Base-by-base conservation (phyloP, 139 green algal species). In the Monoraphidium neglectum region DNA sequence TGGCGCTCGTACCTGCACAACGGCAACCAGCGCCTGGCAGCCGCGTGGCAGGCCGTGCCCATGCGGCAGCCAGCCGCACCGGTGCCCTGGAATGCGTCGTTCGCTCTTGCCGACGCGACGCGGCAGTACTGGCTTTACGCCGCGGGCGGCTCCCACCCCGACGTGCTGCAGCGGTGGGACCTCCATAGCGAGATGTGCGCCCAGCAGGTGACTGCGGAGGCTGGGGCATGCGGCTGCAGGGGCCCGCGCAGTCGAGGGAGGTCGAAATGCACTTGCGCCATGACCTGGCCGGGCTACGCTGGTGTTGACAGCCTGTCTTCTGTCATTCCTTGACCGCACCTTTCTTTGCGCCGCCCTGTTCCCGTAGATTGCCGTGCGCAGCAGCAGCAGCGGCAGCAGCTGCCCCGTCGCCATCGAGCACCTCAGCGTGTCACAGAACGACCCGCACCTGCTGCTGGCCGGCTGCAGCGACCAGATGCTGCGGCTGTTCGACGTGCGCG, bases 401-500 rank as follows among this genome's bases (percentile, higher is more conserved):
- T 76, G 53, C 32, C 62, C 70, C 21, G 56, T 74, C 38, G 57
- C 70, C 35, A 36, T 85, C 6, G 74, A 82, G 56, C 56, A 79
- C 49, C 73, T 89, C 3, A 65, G 68, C 32, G 47, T 67, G n/a
- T 84, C 77, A 10, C 73, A 74, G 63, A 68, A 63, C 51, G 80
- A 89, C 77, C 82, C 83, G 5, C 82, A 79, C 30, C 71, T 93
- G 70, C 60, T 95, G 43, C 68, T 88, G 16, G 77, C 83, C 0
- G 80, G 82, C 16, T 90, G 89, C 73, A 61, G 54, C 1, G 80
- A 88, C 40, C 88, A 84, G 38, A 73, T 67, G 5, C 73, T 97
- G 60, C 82, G 84, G 30, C 66, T 97, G 59, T 96, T 91, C 54
- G 92, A 97, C 83, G 68, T 95, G 54, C 83, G 92, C 33, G 73